Conservation (phyloP, 1,284 basidiomycete genomes). For the Phylloporus gajari region DNA sequence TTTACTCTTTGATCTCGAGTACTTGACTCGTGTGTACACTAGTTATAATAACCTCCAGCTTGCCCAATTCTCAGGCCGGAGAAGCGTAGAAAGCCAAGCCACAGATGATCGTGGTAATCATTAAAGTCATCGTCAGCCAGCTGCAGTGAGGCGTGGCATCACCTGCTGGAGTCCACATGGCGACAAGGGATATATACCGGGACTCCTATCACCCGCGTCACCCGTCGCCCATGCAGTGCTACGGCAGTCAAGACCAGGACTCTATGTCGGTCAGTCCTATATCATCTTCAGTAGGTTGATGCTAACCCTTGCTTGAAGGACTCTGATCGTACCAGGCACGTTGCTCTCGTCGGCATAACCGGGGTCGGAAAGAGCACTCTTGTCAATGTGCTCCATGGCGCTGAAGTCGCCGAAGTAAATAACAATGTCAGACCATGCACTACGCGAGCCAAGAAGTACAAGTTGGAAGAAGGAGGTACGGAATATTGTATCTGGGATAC, state of each 20-base stretch:
- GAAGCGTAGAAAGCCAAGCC: neutral
- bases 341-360: slow-evolving; percentile 38
- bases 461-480: slow-evolving; percentile 15
- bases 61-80: neutral
- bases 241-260: slow-evolving; percentile 4
- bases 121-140: neutral
- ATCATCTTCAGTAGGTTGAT: neutral
- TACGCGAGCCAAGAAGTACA: slow-evolving; percentile 16
- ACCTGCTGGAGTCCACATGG: slow-evolving; percentile 34
- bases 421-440: slow-evolving; percentile 38
- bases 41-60: neutral
- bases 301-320: slow-evolving; percentile 18
- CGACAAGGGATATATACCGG: slow-evolving; percentile 13
- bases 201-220: slow-evolving; percentile 3
- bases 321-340: slow-evolving; percentile 12
- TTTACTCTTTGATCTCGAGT: neutral
- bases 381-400: slow-evolving; percentile 36
- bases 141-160: slow-evolving; percentile 8
- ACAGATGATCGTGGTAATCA: neutral
- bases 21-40: neutral
- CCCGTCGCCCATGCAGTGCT: slow-evolving; percentile 9
- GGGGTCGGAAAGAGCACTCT: slow-evolving; percentile 43
- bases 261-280: slow-evolving; percentile 30
- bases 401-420: slow-evolving; percentile 23
- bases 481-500: slow-evolving; percentile 39